These are phyloP conservation scores for Guyanaporus albipodus DNA, from an alignment of 768 basidiomycete species.

Conservation along the genomic window DNA sequence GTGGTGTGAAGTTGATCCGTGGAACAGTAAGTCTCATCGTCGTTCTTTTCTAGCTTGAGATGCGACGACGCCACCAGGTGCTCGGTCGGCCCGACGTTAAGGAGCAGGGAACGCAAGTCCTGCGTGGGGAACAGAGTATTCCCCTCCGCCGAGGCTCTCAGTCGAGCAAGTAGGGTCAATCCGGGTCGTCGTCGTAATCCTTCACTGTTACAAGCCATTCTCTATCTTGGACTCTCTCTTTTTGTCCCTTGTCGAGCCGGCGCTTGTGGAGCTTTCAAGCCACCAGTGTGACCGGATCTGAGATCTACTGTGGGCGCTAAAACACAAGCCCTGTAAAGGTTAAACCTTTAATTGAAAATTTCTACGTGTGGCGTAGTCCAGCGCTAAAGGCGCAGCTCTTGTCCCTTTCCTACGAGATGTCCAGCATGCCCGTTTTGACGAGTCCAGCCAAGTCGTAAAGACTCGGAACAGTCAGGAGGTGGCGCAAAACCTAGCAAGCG, in stretches of 20 bases:
- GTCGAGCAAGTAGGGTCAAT: slow-evolving; percentile 14
- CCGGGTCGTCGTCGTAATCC: neutral
- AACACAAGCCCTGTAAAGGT: slow-evolving; percentile 5
- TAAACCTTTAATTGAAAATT: slow-evolving; percentile 19
- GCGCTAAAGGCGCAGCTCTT: no score
- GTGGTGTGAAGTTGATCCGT: slow-evolving; percentile 23
- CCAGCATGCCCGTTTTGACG: no score
- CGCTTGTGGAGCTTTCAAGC: no score
- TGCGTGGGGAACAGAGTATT: slow-evolving; percentile 44
- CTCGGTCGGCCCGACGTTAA: slow-evolving; percentile 40
- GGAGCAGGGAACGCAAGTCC: slow-evolving; percentile 50
- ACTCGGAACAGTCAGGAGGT: neutral
- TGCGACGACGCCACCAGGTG: slow-evolving; percentile 11
- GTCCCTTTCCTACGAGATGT: no score
- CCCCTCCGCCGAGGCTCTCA: slow-evolving; percentile 26
- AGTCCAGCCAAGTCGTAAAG: neutral
- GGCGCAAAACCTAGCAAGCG: slow-evolving; percentile 1
- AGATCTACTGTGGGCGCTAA: slow-evolving; percentile 15
- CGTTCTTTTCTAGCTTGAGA: neutral
- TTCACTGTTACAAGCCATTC: neutral
- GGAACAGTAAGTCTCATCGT: slow-evolving; percentile 24
- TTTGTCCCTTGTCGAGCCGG: neutral
- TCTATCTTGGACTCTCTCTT: neutral
- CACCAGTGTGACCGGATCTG: slow-evolving; percentile 10
- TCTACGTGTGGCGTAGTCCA: neutral